phyloP scores from a whole-genome alignment of 148 eudicot genomes.

The Gaultheria prostrata region DNA sequence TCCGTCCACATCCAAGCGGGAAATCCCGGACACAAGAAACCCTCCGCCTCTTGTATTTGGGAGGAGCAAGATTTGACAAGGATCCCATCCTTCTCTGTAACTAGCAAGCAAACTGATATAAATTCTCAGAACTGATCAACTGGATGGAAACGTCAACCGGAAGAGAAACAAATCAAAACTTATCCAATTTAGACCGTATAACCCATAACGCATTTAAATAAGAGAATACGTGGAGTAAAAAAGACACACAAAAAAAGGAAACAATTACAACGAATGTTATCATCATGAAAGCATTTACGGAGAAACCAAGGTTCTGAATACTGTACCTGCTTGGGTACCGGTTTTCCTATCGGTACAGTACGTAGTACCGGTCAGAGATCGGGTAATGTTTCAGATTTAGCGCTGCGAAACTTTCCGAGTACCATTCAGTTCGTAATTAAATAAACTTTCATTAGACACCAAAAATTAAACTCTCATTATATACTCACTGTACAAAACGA shows the following conservation, averaged over 20 bases:
- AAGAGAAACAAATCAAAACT: neutral
- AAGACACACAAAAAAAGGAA: neutral
- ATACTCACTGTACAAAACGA: no score
- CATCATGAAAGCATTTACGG: neutral
- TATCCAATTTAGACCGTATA: neutral
- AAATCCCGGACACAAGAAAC: constrained; percentile 60
- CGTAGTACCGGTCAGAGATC: no score
- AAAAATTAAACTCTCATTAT: no score
- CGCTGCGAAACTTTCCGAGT: no score
- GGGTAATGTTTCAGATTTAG: no score
- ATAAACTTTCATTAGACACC: no score
- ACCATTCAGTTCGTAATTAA: no score
- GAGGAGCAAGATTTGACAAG: constrained; percentile 23
- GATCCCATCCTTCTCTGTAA: constrained; percentile 29
- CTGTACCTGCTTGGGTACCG: no score
- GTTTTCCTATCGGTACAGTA: no score
- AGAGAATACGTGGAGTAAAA: neutral
- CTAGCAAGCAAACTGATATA: neutral
- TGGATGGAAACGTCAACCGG: neutral
- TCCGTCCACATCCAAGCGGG: constrained; percentile 74
- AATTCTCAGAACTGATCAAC: neutral
- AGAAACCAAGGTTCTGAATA: neutral
- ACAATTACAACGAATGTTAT: neutral
- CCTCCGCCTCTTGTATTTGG: constrained; percentile 53
- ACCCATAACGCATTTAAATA: neutral